Evolutionary conservation across 768 basidiomycete species (phyloP), one percentile per base, ranked within the genome.

Genomic region (Mycena kentingensis): DNA sequence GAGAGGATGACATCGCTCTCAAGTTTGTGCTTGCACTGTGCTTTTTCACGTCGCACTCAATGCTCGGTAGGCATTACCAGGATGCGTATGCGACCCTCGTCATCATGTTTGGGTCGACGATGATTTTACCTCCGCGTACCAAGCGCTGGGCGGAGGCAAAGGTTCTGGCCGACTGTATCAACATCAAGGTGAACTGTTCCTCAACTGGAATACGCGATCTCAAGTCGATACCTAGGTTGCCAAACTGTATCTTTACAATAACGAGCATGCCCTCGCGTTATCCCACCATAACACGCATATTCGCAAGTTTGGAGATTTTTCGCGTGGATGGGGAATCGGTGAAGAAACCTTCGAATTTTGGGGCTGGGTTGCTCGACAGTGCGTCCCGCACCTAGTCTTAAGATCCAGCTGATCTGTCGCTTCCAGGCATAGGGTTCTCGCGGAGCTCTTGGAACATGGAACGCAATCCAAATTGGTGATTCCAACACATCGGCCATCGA

Each of bases 141-240:
- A 99, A 98, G 66, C 80, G 96, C 26, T 98, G 96, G 96, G 94
- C 95, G 15, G 97, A 99, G 68, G 96, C 96, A 3, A 97, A 95
- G 68, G 97, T 98, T 2, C 78, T 98, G 2, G 93, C 92, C 0
- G 97, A 99, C 65, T 90, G 92, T 58, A 86, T 98, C 55, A 90
- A 87, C 52, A 76, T 97, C 65, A 95, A 97, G 76, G 94, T 91
- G 55, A n/a, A 54, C n/a, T 26, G 25, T 42, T 27, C n/a, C 46
- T 44, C 34, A 15, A 37, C 26, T 15, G 24, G 34, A 46, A 18
- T 11, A 25, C 58, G n/a, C n/a, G n/a, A n/a, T n/a, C n/a, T n/a
- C n/a, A n/a, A n/a, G n/a, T n/a, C n/a, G n/a, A n/a, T n/a, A n/a
- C n/a, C n/a, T n/a, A 96, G 93, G 87, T 98, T 45, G 83, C 84